phyloP scores from a whole-genome alignment of 1,284 basidiomycete genomes.

The Apiotrichum sp. region DNA sequence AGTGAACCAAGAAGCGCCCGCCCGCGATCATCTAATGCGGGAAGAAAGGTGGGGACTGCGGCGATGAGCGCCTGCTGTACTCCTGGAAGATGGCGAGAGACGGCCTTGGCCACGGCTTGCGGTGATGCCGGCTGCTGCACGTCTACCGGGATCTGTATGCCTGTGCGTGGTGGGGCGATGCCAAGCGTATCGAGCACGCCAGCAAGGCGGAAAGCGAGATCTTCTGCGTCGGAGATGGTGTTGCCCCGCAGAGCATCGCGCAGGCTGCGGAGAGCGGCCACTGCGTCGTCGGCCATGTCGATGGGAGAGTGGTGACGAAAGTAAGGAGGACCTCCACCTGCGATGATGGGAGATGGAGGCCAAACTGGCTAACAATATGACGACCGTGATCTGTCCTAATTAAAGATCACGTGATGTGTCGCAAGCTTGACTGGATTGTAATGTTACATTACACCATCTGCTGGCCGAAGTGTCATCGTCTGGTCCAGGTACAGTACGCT shows the following conservation, averaged over 20 bases:
- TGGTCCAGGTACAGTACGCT: too few relatives aligned
- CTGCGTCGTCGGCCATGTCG: conserved; percentile 2
- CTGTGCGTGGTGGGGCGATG: too few relatives aligned
- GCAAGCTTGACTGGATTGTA: too few relatives aligned
- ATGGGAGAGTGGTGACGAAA: background rate
- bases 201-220: conserved; percentile 14
- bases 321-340: background rate
- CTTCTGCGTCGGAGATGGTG: conserved; percentile 22
- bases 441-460: too few relatives aligned
- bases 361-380: too few relatives aligned
- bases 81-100: conserved; percentile 26
- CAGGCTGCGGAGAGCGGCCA: conserved; percentile 20
- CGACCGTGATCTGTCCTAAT: too few relatives aligned
- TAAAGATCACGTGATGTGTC: too few relatives aligned
- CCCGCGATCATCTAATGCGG: conserved; percentile 51
- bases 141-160: too few relatives aligned
- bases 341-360: too few relatives aligned
- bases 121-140: too few relatives aligned
- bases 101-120: background rate
- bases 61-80: conserved; percentile 29
- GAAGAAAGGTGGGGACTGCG: conserved; percentile 60
- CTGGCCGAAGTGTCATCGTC: too few relatives aligned
- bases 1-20: conserved; percentile 22
- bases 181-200: conserved; percentile 4
- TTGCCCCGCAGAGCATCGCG: conserved; percentile 27